Evolutionary conservation across 1,284 basidiomycete species (phyloP), one percentile per base, ranked within the genome.

Genomic region (Irpex sp.): DNA sequence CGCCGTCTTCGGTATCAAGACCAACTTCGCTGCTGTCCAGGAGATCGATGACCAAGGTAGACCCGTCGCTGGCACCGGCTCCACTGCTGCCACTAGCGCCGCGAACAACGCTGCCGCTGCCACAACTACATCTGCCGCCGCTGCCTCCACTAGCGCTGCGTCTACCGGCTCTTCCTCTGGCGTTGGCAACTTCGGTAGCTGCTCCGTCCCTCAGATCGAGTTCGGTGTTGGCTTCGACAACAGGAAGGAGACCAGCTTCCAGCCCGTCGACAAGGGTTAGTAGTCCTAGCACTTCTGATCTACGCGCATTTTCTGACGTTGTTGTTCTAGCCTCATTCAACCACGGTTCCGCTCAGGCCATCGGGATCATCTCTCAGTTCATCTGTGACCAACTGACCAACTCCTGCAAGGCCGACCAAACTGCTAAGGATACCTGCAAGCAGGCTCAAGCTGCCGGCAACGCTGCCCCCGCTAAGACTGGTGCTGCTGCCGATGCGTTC

Each of bases 221-320:
- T 89, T 89, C 68, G 85, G 78, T 37, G 76, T 71, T 8, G 85
- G 85, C 6, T 85, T 88, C 64, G 84, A 88, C 68, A 75, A 75
- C 65, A 79, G 87, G 58, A 82, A 78, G 67, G 87, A 87, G 69
- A 85, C 83, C 11, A 79, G 79, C 70, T 86, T 85, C 77, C 70
- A 81, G 69, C 82, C 82, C 48, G 75, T 73, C 21, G 78, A 81
- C 67, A 70, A 76, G 68, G 72, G 81, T 81, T 61, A 63, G 76
- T 65, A 7, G 26, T 57, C 37, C 44, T n/a, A 26, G 15, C 26
- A 13, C 11, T 57, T 11, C 54, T 26, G n/a, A 7, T 13, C 15
- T 7, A 17, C 21, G 36, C 15, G 4, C 8, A 31, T 11, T 13
- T 40, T 15, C 48, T 47, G 57, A 51, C 57, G 34, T 52, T n/a